Conservation (phyloP, 2,329 filamentous ascomycete genomes). For the Botryotinia convoluta region DNA sequence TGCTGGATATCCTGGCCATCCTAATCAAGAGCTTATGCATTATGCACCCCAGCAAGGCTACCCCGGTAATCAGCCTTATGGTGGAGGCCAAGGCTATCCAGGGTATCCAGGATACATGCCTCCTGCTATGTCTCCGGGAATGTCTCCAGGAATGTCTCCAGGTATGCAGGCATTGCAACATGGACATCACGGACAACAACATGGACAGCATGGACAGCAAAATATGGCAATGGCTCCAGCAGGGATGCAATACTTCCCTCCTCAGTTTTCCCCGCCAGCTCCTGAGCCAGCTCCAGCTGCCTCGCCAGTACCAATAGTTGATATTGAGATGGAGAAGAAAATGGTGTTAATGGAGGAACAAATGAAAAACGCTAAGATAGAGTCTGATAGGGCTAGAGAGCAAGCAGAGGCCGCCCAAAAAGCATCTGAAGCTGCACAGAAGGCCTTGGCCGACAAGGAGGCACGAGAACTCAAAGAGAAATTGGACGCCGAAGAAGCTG, state of each 20-base stretch:
- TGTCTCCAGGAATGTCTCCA: constrained; percentile 22
- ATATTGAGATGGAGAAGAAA: constrained; percentile 48
- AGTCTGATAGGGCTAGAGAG: constrained; percentile 33
- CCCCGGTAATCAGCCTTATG: constrained; percentile 2
- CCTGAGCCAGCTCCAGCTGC: constrained; percentile 27
- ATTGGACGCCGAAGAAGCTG: constrained; percentile 36
- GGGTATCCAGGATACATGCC: constrained; percentile 29
- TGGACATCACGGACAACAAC: constrained; percentile 5
- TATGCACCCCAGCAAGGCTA: constrained; percentile 34
- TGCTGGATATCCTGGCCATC: constrained; percentile 25
- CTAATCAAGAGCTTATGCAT: constrained; percentile 36
- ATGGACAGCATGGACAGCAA: constrained; percentile 7
- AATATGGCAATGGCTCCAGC: constrained; percentile 10
- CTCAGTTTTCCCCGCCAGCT: constrained; percentile 30
- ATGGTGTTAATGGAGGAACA: constrained; percentile 61
- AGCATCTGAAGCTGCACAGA: constrained; percentile 38
- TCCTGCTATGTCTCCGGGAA: constrained; percentile 24
- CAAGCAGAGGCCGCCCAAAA: constrained; percentile 40
- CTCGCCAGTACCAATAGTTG: constrained; percentile 17
- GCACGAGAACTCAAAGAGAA: constrained; percentile 37
- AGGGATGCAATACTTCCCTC: constrained; percentile 30
- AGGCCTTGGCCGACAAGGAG: constrained; percentile 45
- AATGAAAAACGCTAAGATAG: constrained; percentile 45
- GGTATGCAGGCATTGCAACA: constrained; percentile 15
- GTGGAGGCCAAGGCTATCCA: constrained; percentile 25